These are phyloP conservation scores for Phytophthora aleatoria DNA, from an alignment of 352 stramenopile species.

Conservation along the genomic window DNA sequence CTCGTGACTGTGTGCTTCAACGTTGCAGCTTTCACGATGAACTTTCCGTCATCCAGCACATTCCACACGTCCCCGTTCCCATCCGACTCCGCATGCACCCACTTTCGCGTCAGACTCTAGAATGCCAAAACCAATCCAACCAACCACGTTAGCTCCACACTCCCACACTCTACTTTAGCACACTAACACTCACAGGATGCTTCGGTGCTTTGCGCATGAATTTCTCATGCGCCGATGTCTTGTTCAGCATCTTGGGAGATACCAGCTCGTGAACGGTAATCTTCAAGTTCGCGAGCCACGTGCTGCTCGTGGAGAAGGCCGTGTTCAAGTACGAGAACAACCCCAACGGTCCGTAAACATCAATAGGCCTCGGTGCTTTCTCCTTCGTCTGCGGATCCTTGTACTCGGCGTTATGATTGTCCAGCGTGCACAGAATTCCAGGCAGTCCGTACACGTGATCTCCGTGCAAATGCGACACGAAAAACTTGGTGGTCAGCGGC, in stretches of 20 bases:
- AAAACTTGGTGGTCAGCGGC: conserved; percentile 83
- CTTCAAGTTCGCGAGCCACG: conserved; percentile 68
- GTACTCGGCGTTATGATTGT: conserved; percentile 76
- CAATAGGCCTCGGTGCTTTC: conserved; percentile 52
- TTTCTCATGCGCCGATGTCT: conserved; percentile 59
- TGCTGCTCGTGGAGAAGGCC: conserved; percentile 64
- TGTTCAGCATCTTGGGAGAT: conserved; percentile 48
- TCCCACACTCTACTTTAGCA: not conserved
- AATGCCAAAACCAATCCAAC: not conserved
- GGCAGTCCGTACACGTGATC: conserved; percentile 87
- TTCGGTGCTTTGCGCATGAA: conserved; percentile 61
- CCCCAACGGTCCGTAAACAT: conserved; percentile 79
- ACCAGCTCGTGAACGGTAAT: conserved; percentile 83
- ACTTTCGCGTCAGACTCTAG: conserved; percentile 55
- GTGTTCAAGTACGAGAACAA: conserved; percentile 83
- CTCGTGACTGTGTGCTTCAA: conserved; percentile 83
- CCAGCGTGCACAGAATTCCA: conserved; percentile 82
- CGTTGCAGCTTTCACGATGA: conserved; percentile 61
- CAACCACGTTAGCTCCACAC: conserved; percentile 3
- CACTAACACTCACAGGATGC: conserved; percentile 52
- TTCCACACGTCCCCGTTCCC: conserved; percentile 71
- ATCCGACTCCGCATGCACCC: conserved; percentile 61
- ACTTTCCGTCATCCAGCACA: conserved; percentile 70
- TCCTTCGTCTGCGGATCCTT: conserved; percentile 61
- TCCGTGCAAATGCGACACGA: conserved; percentile 85